Conservation (phyloP, 257 asterid genomes). For the Solanum pimpinellifolium region DNA sequence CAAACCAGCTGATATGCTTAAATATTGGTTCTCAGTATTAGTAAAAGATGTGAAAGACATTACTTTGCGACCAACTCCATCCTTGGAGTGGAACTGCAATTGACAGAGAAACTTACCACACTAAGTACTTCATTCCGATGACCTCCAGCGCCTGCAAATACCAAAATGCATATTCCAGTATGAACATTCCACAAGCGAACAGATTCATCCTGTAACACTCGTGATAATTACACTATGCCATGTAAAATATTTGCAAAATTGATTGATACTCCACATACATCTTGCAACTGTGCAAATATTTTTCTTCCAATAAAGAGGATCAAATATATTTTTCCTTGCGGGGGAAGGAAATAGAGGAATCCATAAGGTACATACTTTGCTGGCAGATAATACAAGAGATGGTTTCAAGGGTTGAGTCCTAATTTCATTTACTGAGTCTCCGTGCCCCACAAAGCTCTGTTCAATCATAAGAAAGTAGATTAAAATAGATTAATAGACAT, state of each 20-base stretch:
- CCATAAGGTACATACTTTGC: conserved; percentile 51
- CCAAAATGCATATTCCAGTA: conserved; percentile 93
- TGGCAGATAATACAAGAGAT: conserved; percentile 87
- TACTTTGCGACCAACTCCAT: neutral
- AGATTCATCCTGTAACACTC: conserved; percentile 71
- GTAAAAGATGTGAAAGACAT: neutral
- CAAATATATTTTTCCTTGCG: neutral
- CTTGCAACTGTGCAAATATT: neutral
- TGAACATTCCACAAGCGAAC: conserved; percentile 96
- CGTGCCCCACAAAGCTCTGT: conserved; percentile 96
- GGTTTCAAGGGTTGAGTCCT: conserved; percentile 88
- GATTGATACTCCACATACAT: neutral
- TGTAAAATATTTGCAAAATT: neutral
- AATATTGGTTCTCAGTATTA: neutral
- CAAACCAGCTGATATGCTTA: conserved; percentile 4
- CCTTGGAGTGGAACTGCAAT: neutral
- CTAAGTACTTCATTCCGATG: conserved; percentile 99
- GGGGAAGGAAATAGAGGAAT: neutral
- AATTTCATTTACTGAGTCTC: conserved; percentile 89
- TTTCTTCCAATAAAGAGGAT: neutral
- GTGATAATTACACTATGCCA: neutral
- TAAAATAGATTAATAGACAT: neutral
- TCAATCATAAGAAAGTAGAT: neutral
- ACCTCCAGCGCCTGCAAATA: conserved; percentile 99
- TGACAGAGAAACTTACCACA: conserved; percentile 46